Evolutionary conservation across 257 asterid genomes (phyloP).

Genomic region (Nicotiana attenuata): DNA sequence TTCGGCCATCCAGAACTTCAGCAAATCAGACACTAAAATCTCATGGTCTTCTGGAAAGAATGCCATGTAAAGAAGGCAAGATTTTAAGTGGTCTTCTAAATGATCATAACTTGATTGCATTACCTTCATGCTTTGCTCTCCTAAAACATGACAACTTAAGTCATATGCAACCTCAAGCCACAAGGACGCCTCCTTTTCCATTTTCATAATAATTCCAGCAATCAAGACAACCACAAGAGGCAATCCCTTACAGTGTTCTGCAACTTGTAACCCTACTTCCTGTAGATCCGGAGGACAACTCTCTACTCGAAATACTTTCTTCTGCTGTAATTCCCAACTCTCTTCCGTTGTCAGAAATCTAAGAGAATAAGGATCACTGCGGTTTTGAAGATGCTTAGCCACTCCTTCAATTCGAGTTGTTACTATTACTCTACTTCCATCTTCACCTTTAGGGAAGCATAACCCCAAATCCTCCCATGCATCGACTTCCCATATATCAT

Average conservation of each 20-base stretch:
- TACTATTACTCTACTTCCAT: neutral
- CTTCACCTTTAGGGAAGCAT: neutral
- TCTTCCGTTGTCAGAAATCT: neutral
- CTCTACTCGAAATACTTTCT: neutral
- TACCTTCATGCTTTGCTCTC: neutral
- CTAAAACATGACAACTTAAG: neutral
- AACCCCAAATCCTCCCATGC: neutral
- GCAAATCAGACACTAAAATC: neutral
- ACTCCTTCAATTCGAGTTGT: neutral
- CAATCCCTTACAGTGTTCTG: neutral
- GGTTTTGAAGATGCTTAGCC: neutral
- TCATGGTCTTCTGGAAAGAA: neutral
- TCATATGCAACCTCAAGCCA: neutral
- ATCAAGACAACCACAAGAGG: neutral
- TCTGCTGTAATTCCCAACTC: neutral
- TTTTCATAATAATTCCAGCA: neutral
- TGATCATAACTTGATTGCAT: slow-evolving; percentile 1
- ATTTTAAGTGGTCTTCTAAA: neutral
- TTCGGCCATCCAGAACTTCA: slow-evolving; percentile 2
- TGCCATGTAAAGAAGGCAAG: neutral
- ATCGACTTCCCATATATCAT: slow-evolving; percentile 1
- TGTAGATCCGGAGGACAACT: neutral
- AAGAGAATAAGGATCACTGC: neutral
- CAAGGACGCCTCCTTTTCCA: neutral
- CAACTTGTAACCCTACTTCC: neutral